phyloP scores from a whole-genome alignment of 1,139 yeast genomes.

The Hyphopichia wangnamkhiaoensis region DNA sequence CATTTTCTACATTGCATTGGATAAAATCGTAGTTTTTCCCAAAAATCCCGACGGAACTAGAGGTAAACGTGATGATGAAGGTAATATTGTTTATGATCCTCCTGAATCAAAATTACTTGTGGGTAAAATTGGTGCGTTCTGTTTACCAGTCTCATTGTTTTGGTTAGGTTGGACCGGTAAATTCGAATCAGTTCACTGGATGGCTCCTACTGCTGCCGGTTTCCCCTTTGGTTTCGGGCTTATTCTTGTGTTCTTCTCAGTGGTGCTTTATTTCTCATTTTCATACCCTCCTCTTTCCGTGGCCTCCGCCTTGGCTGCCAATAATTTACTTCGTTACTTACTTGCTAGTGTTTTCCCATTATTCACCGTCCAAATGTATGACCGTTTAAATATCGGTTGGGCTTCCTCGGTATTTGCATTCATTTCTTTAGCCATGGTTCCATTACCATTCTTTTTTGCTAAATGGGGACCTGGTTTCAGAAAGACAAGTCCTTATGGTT shows the following conservation, averaged over 20 bases:
- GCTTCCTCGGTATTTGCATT: slow-evolving; percentile 40
- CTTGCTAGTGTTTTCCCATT: slow-evolving; percentile 62
- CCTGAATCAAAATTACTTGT: slow-evolving; percentile 42
- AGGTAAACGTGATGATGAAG: slow-evolving; percentile 56
- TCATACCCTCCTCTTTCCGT: slow-evolving; percentile 73
- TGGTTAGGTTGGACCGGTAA: slow-evolving; percentile 85
- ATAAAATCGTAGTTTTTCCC: slow-evolving; percentile 50
- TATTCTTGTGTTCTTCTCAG: slow-evolving; percentile 70
- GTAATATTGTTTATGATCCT: slow-evolving; percentile 44
- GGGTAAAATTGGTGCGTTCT: slow-evolving; percentile 61
- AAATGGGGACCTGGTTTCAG: slow-evolving; percentile 59
- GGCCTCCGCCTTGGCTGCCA: slow-evolving; percentile 81
- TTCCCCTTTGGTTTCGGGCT: slow-evolving; percentile 76
- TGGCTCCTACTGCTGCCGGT: slow-evolving; percentile 75
- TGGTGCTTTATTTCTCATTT: slow-evolving; percentile 69
- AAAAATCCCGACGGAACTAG: slow-evolving; percentile 64
- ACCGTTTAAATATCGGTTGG: slow-evolving; percentile 38
- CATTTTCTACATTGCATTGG: slow-evolving; percentile 47
- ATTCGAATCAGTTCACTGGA: slow-evolving; percentile 64
- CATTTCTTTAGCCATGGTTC: slow-evolving; percentile 35
- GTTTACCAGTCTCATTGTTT: slow-evolving; percentile 68
- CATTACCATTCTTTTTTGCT: slow-evolving; percentile 49
- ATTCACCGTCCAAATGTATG: slow-evolving; percentile 47
- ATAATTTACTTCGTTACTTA: slow-evolving; percentile 66
- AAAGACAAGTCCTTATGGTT: slow-evolving; percentile 57